phyloP scores from a whole-genome alignment of 805 yeast species.

The Saturnispora galanensis region DNA sequence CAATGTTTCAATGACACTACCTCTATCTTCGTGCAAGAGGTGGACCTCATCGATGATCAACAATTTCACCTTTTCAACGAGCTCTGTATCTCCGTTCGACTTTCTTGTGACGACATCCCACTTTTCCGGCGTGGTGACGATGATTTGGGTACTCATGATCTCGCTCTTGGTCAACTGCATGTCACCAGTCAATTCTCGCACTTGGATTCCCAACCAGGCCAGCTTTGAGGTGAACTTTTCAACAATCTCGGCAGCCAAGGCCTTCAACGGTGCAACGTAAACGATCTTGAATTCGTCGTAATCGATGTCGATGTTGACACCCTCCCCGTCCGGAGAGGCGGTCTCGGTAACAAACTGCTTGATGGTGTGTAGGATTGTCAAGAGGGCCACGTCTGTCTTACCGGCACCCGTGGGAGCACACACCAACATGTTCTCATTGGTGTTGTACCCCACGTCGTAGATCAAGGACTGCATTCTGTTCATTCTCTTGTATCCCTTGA shows the following conservation, averaged over 20 bases:
- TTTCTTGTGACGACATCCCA: constrained; percentile 98
- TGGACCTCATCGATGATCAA: constrained; percentile 95
- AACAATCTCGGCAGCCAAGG: constrained; percentile 93
- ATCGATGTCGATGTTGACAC: constrained; percentile 52
- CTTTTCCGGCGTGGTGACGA: constrained; percentile 92
- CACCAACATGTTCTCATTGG: constrained; percentile 89
- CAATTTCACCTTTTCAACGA: constrained; percentile 74
- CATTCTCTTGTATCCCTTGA: constrained; percentile 63
- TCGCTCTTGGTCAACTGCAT: constrained; percentile 84
- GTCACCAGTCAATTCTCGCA: constrained; percentile 87
- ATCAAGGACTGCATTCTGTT: constrained; percentile 88
- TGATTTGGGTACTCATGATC: constrained; percentile 71
- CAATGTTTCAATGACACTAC: constrained; percentile 91
- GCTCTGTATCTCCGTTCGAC: constrained; percentile 77
- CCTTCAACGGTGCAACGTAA: constrained; percentile 89
- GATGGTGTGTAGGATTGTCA: constrained; percentile 71
- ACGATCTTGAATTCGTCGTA: constrained; percentile 83
- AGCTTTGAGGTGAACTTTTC: constrained; percentile 74
- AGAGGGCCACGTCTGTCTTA: constrained; percentile 86
- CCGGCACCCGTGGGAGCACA: constrained; percentile 99
- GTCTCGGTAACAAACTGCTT: constrained; percentile 55
- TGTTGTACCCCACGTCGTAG: constrained; percentile 82
- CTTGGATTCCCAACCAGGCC: constrained; percentile 77
- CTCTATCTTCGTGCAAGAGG: constrained; percentile 92
- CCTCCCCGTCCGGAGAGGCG: constrained; percentile 30